These are phyloP conservation scores for Tetracladium marchalianum DNA, from an alignment of 495 filamentous ascomycete genomes.

Conservation along the genomic window DNA sequence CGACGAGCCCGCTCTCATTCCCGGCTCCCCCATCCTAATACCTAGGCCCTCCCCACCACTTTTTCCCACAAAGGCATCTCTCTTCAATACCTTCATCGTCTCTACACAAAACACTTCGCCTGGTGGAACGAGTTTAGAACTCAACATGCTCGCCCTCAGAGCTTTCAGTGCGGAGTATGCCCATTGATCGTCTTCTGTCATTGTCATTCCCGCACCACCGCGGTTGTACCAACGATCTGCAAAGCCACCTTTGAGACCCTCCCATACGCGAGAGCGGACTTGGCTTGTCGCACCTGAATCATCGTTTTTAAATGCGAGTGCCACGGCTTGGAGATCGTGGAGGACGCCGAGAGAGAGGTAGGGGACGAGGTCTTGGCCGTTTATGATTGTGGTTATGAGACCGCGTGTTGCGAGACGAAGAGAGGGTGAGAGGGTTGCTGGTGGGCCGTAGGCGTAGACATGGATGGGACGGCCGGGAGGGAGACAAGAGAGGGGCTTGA, in stretches of 20 bases:
- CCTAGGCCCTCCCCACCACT: conserved; percentile 6
- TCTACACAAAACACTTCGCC: conserved; percentile 70
- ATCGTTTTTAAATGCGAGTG: conserved; percentile 63
- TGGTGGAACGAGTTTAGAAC: conserved; percentile 61
- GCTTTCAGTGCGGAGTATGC: conserved; percentile 57
- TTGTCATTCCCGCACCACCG: not conserved
- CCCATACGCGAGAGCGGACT: conserved; percentile 56
- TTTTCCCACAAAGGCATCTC: conserved; percentile 40
- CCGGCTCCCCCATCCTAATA: not conserved
- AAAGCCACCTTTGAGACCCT: conserved; percentile 40
- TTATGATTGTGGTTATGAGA: conserved; percentile 64
- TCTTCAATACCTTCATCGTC: conserved; percentile 46
- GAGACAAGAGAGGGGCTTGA: conserved; percentile 36
- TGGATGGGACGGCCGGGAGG: conserved; percentile 61
- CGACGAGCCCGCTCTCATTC: conserved; percentile 7
- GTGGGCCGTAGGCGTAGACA: conserved; percentile 72
- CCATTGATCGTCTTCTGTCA: conserved; percentile 51
- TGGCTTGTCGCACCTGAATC: conserved; percentile 53
- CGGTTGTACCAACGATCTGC: conserved; percentile 34
- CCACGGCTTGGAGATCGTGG: conserved; percentile 64
- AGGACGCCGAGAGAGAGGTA: conserved; percentile 64
- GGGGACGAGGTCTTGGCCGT: conserved; percentile 65
- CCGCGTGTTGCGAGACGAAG: conserved; percentile 62
- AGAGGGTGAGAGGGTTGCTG: conserved; percentile 62
- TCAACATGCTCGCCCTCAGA: conserved; percentile 57